These are phyloP conservation scores for Dendrocalamus latiflorus DNA, from an alignment of 202 grass and related monocot species.

Conservation along the genomic window DNA sequence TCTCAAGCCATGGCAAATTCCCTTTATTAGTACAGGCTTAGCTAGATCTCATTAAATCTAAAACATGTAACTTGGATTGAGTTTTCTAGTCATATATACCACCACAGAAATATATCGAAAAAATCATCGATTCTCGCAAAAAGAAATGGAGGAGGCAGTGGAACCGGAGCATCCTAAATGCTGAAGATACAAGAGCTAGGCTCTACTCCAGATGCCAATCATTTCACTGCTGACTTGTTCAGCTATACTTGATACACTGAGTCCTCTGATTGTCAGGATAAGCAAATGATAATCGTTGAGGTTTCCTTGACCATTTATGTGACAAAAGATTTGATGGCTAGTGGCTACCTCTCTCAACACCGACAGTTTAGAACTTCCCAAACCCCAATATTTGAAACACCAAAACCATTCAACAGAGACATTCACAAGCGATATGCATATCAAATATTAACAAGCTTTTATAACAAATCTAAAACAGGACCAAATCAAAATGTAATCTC, in stretches of 20 bases:
- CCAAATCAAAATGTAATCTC: neutral
- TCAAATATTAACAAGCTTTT: neutral
- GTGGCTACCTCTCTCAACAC: neutral
- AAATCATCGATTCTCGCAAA: neutral
- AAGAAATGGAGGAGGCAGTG: neutral
- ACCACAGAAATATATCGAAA: neutral
- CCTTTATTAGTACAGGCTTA: too few relatives aligned
- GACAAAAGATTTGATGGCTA: neutral
- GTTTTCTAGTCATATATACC: neutral
- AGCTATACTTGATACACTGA: neutral
- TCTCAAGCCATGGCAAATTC: neutral
- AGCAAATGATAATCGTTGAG: neutral
- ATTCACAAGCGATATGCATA: neutral
- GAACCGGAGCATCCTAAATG: neutral
- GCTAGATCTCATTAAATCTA: neutral
- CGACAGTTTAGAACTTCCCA: neutral
- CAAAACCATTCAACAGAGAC: neutral
- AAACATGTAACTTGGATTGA: neutral
- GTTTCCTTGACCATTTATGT: neutral
- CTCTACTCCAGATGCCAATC: neutral
- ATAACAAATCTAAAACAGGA: neutral
- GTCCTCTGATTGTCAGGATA: neutral
- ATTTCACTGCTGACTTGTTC: neutral
- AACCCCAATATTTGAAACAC: neutral
- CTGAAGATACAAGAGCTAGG: neutral